A percentile compares a stretch with the other conserved stretches of the same genome.
Conservation (phyloP, 1,284 basidiomycete species). For the Apiotrichum mycotoxinovorans region DNA sequence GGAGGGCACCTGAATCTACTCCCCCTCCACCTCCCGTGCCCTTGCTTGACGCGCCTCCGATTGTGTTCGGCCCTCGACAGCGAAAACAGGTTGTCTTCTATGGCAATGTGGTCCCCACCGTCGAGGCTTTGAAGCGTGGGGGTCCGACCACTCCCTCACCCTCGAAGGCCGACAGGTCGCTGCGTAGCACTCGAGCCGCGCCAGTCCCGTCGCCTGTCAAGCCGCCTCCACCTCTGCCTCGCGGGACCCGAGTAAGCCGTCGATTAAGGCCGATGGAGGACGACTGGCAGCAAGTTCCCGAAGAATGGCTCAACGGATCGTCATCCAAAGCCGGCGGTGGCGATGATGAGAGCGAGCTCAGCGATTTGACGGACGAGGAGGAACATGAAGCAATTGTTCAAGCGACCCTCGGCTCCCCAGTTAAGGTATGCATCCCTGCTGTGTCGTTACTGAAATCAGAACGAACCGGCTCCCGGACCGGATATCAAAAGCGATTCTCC, state of each 20-base stretch:
- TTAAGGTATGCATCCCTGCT: background rate
- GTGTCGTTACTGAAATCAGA: background rate
- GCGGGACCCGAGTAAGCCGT: constrained; percentile 37
- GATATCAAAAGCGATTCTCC: constrained; percentile 9
- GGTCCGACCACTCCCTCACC: constrained; percentile 5
- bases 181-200: constrained; percentile 7
- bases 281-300: constrained; percentile 50
- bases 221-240: constrained; percentile 23
- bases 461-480: background rate
- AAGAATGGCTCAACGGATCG: constrained; percentile 40
- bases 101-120: constrained; percentile 39
- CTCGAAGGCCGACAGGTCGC: constrained; percentile 16
- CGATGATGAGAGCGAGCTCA: constrained; percentile 44
- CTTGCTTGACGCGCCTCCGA: background rate
- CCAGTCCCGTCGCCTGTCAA: background rate
- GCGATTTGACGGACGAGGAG: constrained; percentile 47
- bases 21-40: constrained; percentile 15
- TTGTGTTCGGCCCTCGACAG: constrained; percentile 27
- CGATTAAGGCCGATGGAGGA: constrained; percentile 36
- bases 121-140: constrained; percentile 36
- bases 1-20: constrained; percentile 13
- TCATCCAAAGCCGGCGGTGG: constrained; percentile 9
- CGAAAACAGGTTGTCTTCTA: constrained; percentile 40
- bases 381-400: constrained; percentile 26
- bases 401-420: constrained; percentile 1